phyloP scores from a whole-genome alignment of 441 rosid genomes.

The Lepidium campestre region DNA sequence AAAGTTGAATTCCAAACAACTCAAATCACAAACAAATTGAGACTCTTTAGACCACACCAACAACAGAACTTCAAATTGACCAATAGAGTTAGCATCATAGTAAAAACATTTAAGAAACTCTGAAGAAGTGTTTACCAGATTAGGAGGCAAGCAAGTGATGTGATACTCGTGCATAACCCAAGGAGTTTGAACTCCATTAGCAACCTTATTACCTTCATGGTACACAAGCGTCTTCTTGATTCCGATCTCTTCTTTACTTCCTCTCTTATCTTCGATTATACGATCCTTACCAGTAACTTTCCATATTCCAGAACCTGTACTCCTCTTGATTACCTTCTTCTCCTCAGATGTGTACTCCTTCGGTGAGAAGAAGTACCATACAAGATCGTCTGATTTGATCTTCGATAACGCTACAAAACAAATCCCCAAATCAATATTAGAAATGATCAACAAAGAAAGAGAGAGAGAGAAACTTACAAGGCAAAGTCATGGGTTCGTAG shows the following conservation, averaged over 20 bases:
- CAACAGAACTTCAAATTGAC: too few species aligned
- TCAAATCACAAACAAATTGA: neutral
- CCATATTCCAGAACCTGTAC: constrained; percentile 15
- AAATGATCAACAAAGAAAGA: neutral
- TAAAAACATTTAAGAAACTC: neutral
- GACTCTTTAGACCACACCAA: too few species aligned
- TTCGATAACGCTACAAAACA: constrained; percentile 7
- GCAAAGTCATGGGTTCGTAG: too few species aligned
- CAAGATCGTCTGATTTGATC: constrained; percentile 9
- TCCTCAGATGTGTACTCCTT: neutral
- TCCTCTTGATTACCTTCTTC: constrained; percentile 15
- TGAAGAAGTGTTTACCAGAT: neutral
- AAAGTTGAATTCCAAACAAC: neutral
- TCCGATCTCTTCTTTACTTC: constrained; percentile 8
- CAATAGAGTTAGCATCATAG: too few species aligned
- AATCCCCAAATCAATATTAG: neutral
- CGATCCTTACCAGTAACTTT: constrained; percentile 19
- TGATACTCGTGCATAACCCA: constrained; percentile 24
- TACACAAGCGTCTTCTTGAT: constrained; percentile 20
- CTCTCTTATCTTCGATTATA: neutral
- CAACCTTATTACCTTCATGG: neutral
- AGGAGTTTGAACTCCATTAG: neutral
- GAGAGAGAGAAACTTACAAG: too few species aligned
- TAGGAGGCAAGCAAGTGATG: constrained; percentile 10
- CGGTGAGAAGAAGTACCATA: constrained; percentile 18